Evolutionary conservation across 139 green algal species (phyloP), one percentile per base, ranked within the genome.

Genomic region (Yamagishiella unicocca): DNA sequence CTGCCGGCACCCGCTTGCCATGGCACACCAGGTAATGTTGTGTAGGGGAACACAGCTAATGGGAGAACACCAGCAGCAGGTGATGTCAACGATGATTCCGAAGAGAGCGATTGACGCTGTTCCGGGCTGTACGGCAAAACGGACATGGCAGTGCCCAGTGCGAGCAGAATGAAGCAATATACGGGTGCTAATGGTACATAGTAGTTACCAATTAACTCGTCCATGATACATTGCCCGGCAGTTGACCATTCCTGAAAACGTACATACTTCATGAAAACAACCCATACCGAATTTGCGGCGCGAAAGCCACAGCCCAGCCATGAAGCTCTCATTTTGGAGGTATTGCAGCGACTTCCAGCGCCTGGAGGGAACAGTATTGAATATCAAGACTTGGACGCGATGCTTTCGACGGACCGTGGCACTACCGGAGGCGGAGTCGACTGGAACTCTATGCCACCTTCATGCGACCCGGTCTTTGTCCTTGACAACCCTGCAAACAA

Each of bases 401-500:
- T 82, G 2, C 10, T 29, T 42, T n/a, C n/a, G 43, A 1, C 2
- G 29, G 22, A 50, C n/a, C 35, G 46, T 76, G 19, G 67, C 4
- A 40, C 10, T 7, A 68, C 12, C 1, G 45, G 31, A 43, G 10
- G 3, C 55, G 12, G 50, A 5, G 62, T 90, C 3, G 83, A 87
- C 45, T 90, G 89, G 85, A 4, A 12, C 2, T 2, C 2, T 9
- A 82, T 90, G 50, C 89, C 89, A 1, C 19, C 37, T 0, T 21
- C 55, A 0, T 85, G 64, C 29, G 89, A 92, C 66, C 89, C 89
- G 2, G 61, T 81, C 17, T 81, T 62, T 2, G 42, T 92, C 29
- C 68, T 92, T 19, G 82, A 89, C 68, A 90, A 92, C 62, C 25
- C 55, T 42, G 46, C 37, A 9, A 92, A 92, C 55, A 79, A 55